A percentile compares a stretch with the other conserved stretches of the same genome.
phyloP scores from a whole-genome alignment of 192 early-diverging fungal genomes.

The Umbelopsis isabellina region DNA sequence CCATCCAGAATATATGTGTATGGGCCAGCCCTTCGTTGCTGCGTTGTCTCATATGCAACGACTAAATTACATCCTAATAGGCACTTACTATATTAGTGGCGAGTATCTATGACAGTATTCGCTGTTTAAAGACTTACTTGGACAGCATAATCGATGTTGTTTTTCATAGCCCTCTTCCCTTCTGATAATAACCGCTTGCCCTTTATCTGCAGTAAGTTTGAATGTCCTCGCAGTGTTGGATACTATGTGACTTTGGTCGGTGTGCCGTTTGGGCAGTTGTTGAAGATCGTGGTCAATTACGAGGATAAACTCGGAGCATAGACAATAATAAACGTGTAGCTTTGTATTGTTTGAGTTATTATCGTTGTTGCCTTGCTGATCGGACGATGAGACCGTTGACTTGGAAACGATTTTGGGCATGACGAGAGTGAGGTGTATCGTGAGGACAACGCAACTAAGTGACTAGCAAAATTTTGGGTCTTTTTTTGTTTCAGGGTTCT shows the following conservation, averaged over 20 bases:
- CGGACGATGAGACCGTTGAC: slow-evolving; percentile 59
- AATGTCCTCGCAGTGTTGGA: slow-evolving; percentile 55
- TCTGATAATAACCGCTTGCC: slow-evolving; percentile 42
- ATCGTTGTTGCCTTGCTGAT: slow-evolving; percentile 45
- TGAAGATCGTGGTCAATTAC: slow-evolving; percentile 57
- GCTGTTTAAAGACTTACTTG: slow-evolving; percentile 26
- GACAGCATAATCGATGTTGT: slow-evolving; percentile 40
- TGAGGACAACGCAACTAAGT: not conserved
- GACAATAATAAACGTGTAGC: slow-evolving; percentile 62
- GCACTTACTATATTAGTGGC: slow-evolving; percentile 26
- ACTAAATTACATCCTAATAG: slow-evolving; percentile 51
- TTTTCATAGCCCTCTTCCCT: slow-evolving; percentile 46
- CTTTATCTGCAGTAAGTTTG: slow-evolving; percentile 51
- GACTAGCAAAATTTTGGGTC: slow-evolving; percentile 10
- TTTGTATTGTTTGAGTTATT: slow-evolving; percentile 18
- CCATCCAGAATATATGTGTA: slow-evolving; percentile 64
- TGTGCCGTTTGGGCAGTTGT: slow-evolving; percentile 51
- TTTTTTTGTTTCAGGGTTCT: not conserved
- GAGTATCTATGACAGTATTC: not conserved
- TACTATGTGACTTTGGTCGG: slow-evolving; percentile 53
- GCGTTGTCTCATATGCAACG: slow-evolving; percentile 59
- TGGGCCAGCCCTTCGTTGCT: slow-evolving; percentile 48
- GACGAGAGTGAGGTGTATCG: not conserved
- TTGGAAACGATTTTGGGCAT: slow-evolving; percentile 68
- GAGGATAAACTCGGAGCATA: slow-evolving; percentile 64